Conservation (phyloP, 139 green algal genomes). For the Auxenochlorella pyrenoidosa region DNA sequence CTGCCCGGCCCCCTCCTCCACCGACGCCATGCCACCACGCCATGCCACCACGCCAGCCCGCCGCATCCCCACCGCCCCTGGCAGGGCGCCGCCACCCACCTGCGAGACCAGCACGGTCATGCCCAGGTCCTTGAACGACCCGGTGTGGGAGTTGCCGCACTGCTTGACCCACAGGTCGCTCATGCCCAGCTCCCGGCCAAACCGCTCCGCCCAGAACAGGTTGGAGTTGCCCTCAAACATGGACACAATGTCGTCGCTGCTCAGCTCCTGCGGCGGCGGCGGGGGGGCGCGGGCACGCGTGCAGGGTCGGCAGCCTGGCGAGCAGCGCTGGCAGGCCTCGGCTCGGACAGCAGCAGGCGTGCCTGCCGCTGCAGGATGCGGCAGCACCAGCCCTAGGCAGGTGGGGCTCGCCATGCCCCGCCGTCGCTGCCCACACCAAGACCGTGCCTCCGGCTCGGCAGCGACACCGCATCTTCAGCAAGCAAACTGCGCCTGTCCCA, state of each 20-base stretch:
- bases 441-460: no score
- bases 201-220: constrained; percentile 99
- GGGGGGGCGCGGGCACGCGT: background rate
- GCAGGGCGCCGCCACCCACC: constrained; percentile 41
- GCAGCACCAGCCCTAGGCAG: no score
- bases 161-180: constrained; percentile 99
- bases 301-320: background rate
- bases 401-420: no score
- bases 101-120: constrained; percentile 99
- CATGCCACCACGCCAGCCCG: background rate
- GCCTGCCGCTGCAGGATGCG: no score
- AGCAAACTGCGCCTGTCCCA: no score
- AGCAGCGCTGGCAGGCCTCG: background rate
- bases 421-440: no score
- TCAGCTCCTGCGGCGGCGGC: constrained; percentile 69
- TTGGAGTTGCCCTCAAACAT: constrained; percentile 99
- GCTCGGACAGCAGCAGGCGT: no score
- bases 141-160: constrained; percentile 98
- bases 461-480: no score
- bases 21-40: no score
- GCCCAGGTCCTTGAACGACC: constrained; percentile 99
- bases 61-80: background rate
- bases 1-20: no score
- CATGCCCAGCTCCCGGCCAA: constrained; percentile 96
- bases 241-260: constrained; percentile 94